A percentile compares a stretch with the other conserved stretches of the same genome.
Conservation (phyloP, 805 yeast species). For the Kazachstania viticola region DNA sequence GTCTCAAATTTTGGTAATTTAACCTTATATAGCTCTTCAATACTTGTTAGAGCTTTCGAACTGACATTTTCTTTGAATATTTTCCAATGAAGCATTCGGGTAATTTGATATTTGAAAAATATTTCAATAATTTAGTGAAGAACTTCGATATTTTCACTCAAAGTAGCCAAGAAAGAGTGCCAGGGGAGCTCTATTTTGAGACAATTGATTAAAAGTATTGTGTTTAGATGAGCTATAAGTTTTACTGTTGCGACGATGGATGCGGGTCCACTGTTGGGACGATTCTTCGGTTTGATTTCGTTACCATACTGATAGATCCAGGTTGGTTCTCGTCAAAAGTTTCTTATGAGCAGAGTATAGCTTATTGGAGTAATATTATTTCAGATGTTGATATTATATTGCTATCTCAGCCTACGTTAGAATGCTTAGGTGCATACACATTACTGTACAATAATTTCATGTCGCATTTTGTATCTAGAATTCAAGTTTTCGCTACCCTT, state of each 20-base stretch:
- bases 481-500: constrained; percentile 79
- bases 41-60: no score
- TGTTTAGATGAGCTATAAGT: constrained; percentile 15
- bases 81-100: no score
- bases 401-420: constrained; percentile 77
- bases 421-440: constrained; percentile 71
- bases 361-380: constrained; percentile 32
- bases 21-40: no score
- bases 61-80: no score
- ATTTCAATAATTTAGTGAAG: no score
- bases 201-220: background rate
- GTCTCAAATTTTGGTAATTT: no score
- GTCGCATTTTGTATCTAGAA: constrained; percentile 39
- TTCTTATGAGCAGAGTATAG: constrained; percentile 21
- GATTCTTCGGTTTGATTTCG: constrained; percentile 44
- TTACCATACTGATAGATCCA: constrained; percentile 57
- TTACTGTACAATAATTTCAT: constrained; percentile 49
- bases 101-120: no score
- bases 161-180: no score
- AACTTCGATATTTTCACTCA: no score
- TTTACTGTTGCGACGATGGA: constrained; percentile 20
- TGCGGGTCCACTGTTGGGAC: constrained; percentile 31
- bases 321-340: constrained; percentile 53
- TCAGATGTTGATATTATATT: constrained; percentile 53
- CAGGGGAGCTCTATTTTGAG: no score